phyloP scores from a whole-genome alignment of 345 rosid species.

The Acer campestre region DNA sequence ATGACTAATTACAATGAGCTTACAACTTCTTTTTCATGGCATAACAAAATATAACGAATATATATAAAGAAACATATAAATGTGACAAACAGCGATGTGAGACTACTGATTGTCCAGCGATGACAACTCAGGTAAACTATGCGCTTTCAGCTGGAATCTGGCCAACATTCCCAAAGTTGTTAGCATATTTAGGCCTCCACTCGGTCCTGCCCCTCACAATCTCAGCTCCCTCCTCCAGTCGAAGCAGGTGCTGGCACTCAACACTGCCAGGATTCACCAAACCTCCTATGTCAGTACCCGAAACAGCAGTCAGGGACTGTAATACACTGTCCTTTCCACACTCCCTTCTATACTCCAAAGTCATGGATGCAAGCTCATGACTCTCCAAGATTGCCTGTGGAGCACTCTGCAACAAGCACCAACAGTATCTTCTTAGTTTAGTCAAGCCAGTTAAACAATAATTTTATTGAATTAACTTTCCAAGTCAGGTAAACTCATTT shows the following conservation, averaged over 20 bases:
- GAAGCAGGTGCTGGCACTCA: conserved; percentile 95
- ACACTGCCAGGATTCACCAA: conserved; percentile 44
- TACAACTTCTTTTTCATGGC: conserved; percentile 16
- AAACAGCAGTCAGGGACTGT: conserved; percentile 80
- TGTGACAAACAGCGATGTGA: conserved; percentile 19
- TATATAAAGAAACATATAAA: conserved; percentile 26
- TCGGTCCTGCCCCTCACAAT: conserved; percentile 85
- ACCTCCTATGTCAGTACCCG: conserved; percentile 44
- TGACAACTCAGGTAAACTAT: conserved; percentile 14
- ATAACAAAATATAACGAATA: conserved; percentile 27
- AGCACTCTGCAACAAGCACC: conserved; percentile 65
- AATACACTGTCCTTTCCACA: conserved; percentile 91
- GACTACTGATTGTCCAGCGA: conserved; percentile 21
- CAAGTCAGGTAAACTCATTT: too few species aligned
- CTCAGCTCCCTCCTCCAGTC: conserved; percentile 82
- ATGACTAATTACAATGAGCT: conserved; percentile 45
- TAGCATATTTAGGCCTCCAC: conserved; percentile 76
- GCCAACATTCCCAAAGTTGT: conserved; percentile 37
- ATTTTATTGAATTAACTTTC: too few species aligned
- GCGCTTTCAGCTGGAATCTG: conserved; percentile 43
- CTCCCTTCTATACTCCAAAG: conserved; percentile 94
- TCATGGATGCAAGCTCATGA: conserved; percentile 74
- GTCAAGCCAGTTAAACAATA: neutral
- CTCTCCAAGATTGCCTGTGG: conserved; percentile 82
- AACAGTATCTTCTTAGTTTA: neutral